These are phyloP conservation scores for Chloris gayana DNA, from an alignment of 176 grass and related monocot species.

Conservation along the genomic window DNA sequence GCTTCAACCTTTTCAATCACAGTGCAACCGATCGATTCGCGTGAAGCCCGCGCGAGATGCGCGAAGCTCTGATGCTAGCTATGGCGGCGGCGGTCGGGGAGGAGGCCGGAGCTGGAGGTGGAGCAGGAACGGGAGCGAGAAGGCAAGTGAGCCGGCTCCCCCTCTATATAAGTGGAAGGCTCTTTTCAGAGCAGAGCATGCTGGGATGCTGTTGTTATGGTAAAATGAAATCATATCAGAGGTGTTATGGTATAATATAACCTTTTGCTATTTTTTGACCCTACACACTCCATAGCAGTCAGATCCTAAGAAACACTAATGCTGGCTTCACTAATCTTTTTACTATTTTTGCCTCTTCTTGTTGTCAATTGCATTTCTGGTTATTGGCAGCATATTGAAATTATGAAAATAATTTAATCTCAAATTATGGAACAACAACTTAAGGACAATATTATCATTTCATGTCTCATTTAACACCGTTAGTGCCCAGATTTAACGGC, in stretches of 20 bases:
- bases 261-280: not conserved
- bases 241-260: not conserved
- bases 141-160: slow-evolving; percentile 25
- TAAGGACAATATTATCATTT: too few species aligned
- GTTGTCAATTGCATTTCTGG: too few species aligned
- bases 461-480: too few species aligned
- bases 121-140: slow-evolving; percentile 15
- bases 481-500: too few species aligned
- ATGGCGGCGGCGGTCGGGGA: slow-evolving; percentile 21
- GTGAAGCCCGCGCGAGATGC: not conserved
- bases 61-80: not conserved
- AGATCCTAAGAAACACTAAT: not conserved
- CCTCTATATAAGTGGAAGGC: not conserved
- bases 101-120: not conserved
- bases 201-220: not conserved
- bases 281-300: not conserved
- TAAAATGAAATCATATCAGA: not conserved
- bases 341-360: not conserved
- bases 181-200: too few species aligned
- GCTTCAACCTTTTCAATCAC: not conserved
- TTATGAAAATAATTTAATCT: too few species aligned
- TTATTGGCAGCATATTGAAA: too few species aligned
- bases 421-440: too few species aligned
- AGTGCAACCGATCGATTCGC: not conserved
- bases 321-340: not conserved